Evolutionary conservation across 2,329 filamentous ascomycete species (phyloP).

Genomic region (Westerdykella ornata): DNA sequence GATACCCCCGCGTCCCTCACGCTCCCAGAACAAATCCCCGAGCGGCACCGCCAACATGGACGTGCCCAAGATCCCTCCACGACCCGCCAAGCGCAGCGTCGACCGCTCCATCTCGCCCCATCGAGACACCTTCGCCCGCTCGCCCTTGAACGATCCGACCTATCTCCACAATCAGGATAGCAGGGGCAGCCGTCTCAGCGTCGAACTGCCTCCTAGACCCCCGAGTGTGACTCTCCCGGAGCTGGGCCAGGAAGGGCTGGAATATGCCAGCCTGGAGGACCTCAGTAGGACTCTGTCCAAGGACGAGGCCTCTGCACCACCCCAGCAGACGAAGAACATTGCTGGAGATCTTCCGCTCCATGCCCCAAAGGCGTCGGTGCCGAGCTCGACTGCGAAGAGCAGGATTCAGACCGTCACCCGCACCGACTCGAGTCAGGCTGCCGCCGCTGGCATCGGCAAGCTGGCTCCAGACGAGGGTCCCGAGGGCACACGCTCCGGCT

Average conservation of each 20-base stretch:
- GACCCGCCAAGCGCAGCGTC: constrained; percentile 56
- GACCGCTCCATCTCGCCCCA: constrained; percentile 73
- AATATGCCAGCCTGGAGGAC: constrained; percentile 64
- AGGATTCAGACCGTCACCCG: constrained; percentile 78
- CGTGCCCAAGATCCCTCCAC: constrained; percentile 69
- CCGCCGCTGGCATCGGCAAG: constrained; percentile 75
- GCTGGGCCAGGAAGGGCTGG: constrained; percentile 80
- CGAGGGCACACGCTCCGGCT: constrained; percentile 27
- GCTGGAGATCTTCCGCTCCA: constrained; percentile 77
- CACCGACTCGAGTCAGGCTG: constrained; percentile 82
- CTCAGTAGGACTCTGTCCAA: constrained; percentile 29
- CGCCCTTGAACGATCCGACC: constrained; percentile 69
- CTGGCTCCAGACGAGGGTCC: constrained; percentile 27
- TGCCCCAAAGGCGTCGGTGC: constrained; percentile 81
- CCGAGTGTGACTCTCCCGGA: constrained; percentile 76
- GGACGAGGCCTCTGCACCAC: constrained; percentile 38
- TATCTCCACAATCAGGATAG: constrained; percentile 42
- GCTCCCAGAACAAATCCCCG: constrained; percentile 44
- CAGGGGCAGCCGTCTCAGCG: constrained; percentile 32
- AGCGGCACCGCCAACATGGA: constrained; percentile 42
- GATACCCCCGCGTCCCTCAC: constrained; percentile 58
- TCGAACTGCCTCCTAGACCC: constrained; percentile 51
- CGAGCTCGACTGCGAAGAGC: constrained; percentile 72
- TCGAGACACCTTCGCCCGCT: constrained; percentile 73
- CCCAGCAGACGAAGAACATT: constrained; percentile 70